Evolutionary conservation across 2,329 filamentous ascomycete species (phyloP), one percentile per base, ranked within the genome.

Genomic region (Talaromyces atroroseus): DNA sequence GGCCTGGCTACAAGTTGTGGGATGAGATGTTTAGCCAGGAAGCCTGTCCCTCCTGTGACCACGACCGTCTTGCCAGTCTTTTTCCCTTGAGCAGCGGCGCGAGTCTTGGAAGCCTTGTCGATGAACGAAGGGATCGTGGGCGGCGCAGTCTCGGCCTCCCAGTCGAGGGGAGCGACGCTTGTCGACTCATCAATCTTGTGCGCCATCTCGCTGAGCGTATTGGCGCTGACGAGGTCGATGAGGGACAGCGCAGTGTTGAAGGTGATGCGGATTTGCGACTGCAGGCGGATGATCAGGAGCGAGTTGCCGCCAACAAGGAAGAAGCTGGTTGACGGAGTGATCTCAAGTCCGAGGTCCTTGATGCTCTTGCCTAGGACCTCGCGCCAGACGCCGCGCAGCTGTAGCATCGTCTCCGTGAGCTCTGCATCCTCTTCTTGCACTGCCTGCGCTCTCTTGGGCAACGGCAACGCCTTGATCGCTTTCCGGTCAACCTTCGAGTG

Each of bases 401-500:
- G 65, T 7, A 61, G 23, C 18, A 63, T 49, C 21, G 47, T 54
- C 21, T 49, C 52, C 3, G 59, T 58, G 3, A 63, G 45, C n/a
- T 52, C 26, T 16, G 6, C 16, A 42, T 42, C 38, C 4, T 42
- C n/a, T 20, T 44, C 40, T 32, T 6, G 51, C 42, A 34, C 14
- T 16, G 36, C 8, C 24, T 53, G 11, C 6, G 16, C 45, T 26
- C 29, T 21, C 14, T 56, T 34, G 5, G 66, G 65, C 1, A 71
- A 52, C 2, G 65, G 60, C 5, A 73, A 45, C 3, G 26, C 47
- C 2, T 57, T 23, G 5, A 63, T 14, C 0, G 52, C 56, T 20
- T 26, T 51, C 14, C 70, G 60, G 50, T 72, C 67, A 1, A 66
- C 57, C 56, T 74, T 74, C 2, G 60, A 63, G 24, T 66, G 65